Evolutionary conservation across 345 rosid genomes (phyloP).

Genomic region (Reutealis trisperma): DNA sequence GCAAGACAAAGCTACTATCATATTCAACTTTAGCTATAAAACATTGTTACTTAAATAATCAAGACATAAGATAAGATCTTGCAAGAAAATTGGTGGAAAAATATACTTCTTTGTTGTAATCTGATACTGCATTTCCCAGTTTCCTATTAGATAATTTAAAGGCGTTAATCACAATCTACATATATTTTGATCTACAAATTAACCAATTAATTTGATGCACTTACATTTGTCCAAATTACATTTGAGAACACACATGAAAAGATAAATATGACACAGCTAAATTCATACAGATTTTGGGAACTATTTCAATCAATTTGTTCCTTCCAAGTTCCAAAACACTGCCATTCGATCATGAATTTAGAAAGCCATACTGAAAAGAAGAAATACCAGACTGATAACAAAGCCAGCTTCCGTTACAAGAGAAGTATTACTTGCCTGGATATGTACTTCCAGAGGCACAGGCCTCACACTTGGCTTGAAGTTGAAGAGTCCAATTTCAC

Average conservation of each 20-base stretch:
- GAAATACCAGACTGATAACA: background rate
- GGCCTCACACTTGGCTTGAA: constrained; percentile 99
- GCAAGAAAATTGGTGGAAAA: background rate
- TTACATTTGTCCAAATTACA: background rate
- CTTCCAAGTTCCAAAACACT: background rate
- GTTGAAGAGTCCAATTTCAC: constrained; percentile 89
- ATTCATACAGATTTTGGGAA: background rate
- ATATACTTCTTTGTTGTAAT: too few relatives aligned
- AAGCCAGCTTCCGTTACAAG: background rate
- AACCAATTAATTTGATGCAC: background rate
- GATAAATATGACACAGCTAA: background rate
- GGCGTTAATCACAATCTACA: background rate
- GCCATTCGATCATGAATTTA: background rate
- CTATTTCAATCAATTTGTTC: background rate
- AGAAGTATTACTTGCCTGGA: constrained; percentile 65
- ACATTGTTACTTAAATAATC: background rate
- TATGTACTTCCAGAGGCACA: constrained; percentile 97
- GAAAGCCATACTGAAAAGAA: background rate
- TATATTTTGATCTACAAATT: background rate
- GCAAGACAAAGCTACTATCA: background rate
- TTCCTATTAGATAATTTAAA: background rate
- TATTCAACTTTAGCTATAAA: background rate
- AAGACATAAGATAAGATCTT: background rate
- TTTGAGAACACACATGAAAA: background rate
- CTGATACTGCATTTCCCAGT: background rate